Conservation (phyloP, 202 grass and related monocot genomes). For the Musa balbisiana region DNA sequence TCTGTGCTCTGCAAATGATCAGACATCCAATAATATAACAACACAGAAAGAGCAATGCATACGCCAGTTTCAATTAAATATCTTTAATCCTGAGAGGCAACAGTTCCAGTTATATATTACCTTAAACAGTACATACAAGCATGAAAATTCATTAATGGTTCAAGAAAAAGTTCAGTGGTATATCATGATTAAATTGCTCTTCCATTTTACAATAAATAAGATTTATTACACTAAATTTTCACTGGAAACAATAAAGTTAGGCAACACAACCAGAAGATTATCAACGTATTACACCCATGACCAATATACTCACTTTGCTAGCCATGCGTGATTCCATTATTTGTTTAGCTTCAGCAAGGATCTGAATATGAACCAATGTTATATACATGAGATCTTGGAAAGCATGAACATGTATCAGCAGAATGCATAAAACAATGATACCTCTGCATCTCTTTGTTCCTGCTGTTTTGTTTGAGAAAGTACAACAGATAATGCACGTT, state of each 20-base stretch:
- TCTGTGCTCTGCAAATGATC: constrained; percentile 39
- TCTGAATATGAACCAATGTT: constrained; percentile 38
- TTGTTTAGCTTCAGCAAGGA: constrained; percentile 83
- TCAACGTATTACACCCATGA: not conserved
- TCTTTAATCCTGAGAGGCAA: not conserved
- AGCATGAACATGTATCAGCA: not conserved
- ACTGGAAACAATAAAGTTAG: constrained; percentile 17
- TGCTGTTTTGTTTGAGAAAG: constrained; percentile 79
- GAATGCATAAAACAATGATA: constrained; percentile 9
- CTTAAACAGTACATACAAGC: not conserved
- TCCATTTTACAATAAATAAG: no score
- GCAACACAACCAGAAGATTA: not conserved
- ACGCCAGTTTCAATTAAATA: not conserved
- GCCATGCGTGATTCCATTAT: constrained; percentile 81
- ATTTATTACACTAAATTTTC: not conserved
- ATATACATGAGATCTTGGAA: not conserved
- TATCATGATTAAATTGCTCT: no score
- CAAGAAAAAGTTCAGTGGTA: no score
- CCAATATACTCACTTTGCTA: constrained; percentile 64
- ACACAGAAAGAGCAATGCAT: not conserved
- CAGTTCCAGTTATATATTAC: not conserved
- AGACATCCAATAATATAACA: not conserved
- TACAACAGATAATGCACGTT: constrained; percentile 73
- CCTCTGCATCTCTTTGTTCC: constrained; percentile 84
- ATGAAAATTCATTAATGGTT: no score